These are phyloP conservation scores for Isabelozyma heimii DNA, from an alignment of 805 yeast species.

Conservation along the genomic window DNA sequence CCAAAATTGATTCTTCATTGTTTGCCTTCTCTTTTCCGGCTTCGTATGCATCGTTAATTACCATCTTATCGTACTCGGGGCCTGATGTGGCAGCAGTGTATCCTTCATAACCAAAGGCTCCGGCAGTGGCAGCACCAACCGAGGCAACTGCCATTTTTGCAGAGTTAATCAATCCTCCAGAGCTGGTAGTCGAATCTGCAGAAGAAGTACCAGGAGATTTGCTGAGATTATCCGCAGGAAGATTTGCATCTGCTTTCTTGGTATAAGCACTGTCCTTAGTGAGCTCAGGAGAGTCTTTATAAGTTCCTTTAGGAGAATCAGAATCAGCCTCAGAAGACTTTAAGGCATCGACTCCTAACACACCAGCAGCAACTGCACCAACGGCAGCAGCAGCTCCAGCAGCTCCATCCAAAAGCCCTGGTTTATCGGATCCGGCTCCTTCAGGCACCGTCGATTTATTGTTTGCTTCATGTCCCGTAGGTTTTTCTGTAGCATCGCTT, in stretches of 20 bases:
- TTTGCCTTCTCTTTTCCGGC: conserved; percentile 4
- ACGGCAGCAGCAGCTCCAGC: conserved; percentile 7
- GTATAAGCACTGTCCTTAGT: neutral
- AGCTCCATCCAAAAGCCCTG: conserved; percentile 14
- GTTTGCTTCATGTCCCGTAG: no score
- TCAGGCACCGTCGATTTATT: neutral
- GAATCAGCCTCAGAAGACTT: neutral
- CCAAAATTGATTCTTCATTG: neutral
- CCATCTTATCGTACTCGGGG: conserved; percentile 6
- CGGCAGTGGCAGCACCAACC: conserved; percentile 19
- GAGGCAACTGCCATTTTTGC: conserved; percentile 14
- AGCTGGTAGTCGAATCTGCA: neutral
- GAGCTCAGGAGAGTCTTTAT: neutral
- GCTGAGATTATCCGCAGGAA: neutral
- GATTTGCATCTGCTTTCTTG: neutral
- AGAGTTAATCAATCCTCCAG: conserved; percentile 12
- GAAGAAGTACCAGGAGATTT: neutral
- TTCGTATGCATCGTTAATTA: conserved; percentile 7
- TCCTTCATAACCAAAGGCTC: conserved; percentile 11
- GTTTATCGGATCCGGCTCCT: conserved; percentile 5
- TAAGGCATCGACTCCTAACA: neutral
- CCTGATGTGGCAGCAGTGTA: conserved; percentile 6
- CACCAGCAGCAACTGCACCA: conserved; percentile 8
- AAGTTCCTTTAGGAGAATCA: neutral
- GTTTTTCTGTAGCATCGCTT: neutral